Evolutionary conservation across 2,329 filamentous ascomycete species (phyloP).

Genomic region (Colletotrichum sp.): DNA sequence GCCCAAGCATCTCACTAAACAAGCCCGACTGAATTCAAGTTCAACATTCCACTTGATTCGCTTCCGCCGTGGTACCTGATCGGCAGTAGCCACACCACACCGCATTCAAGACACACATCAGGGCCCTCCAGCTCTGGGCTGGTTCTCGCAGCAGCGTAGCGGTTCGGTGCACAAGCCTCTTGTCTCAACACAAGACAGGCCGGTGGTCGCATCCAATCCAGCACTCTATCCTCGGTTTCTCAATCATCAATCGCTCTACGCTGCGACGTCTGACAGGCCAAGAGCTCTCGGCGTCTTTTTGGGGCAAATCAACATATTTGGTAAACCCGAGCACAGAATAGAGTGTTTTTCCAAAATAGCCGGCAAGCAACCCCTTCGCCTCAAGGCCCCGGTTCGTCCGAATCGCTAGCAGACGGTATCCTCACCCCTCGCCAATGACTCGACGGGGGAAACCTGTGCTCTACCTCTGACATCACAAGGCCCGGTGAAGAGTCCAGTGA

Average conservation of each 20-base stretch:
- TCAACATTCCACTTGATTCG: neutral
- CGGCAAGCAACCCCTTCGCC: neutral
- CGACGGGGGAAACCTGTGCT: slow-evolving; percentile 2
- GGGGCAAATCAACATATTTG: neutral
- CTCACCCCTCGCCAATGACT: slow-evolving; percentile 2
- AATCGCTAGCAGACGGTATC: neutral
- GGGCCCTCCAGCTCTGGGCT: neutral
- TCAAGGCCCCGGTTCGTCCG: slow-evolving; percentile 6
- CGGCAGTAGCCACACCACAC: slow-evolving; percentile 6
- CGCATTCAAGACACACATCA: slow-evolving; percentile 3
- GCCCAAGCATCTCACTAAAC: neutral
- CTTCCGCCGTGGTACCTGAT: slow-evolving; percentile 13
- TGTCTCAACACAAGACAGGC: slow-evolving; percentile 20
- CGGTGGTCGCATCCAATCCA: neutral
- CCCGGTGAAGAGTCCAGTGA: neutral
- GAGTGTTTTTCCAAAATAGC: slow-evolving; percentile 4
- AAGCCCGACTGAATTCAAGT: neutral
- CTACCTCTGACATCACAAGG: slow-evolving; percentile 14
- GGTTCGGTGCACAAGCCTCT: slow-evolving; percentile 5
- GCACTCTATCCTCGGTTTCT: slow-evolving; percentile 1
- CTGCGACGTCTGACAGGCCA: slow-evolving; percentile 8
- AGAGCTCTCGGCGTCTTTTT: neutral
- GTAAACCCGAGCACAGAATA: neutral
- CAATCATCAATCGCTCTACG: neutral
- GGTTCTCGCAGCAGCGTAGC: neutral